phyloP scores from a whole-genome alignment of 1,139 yeast genomes.

The Suhomyces atakaporum region DNA sequence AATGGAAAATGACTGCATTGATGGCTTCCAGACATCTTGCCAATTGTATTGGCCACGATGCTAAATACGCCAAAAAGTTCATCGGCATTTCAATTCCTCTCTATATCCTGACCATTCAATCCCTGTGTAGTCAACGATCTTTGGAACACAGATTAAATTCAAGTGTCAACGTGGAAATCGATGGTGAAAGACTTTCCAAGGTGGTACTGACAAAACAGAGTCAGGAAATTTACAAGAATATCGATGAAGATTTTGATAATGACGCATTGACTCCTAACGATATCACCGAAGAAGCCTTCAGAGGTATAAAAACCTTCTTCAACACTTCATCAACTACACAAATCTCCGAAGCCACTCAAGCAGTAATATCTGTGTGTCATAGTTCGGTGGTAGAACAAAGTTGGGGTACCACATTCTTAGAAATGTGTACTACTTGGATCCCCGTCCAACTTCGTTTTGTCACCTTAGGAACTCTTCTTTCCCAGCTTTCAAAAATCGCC shows the following conservation, averaged over 20 bases:
- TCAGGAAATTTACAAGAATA: constrained; percentile 19
- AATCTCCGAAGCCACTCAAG: constrained; percentile 47
- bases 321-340: constrained; percentile 53
- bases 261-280: constrained; percentile 29
- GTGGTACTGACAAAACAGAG: constrained; percentile 30
- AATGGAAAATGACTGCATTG: constrained; percentile 53
- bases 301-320: constrained; percentile 50
- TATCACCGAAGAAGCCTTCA: constrained; percentile 41
- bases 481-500: constrained; percentile 28
- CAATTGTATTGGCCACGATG: constrained; percentile 43
- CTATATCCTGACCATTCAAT: constrained; percentile 35
- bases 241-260: constrained; percentile 34
- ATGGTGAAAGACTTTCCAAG: constrained; percentile 27
- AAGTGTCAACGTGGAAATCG: constrained; percentile 28
- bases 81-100: constrained; percentile 44
- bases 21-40: constrained; percentile 47
- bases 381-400: constrained; percentile 22
- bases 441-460: constrained; percentile 88
- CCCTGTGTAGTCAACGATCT: constrained; percentile 17
- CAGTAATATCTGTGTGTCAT: constrained; percentile 41
- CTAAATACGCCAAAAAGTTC: constrained; percentile 39
- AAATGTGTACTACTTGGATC: constrained; percentile 71
- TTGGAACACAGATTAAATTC: constrained; percentile 27
- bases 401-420: constrained; percentile 64
- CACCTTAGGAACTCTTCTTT: constrained; percentile 51